Base-by-base conservation (phyloP, 805 yeast species). In the Metschnikowia lachancei region DNA sequence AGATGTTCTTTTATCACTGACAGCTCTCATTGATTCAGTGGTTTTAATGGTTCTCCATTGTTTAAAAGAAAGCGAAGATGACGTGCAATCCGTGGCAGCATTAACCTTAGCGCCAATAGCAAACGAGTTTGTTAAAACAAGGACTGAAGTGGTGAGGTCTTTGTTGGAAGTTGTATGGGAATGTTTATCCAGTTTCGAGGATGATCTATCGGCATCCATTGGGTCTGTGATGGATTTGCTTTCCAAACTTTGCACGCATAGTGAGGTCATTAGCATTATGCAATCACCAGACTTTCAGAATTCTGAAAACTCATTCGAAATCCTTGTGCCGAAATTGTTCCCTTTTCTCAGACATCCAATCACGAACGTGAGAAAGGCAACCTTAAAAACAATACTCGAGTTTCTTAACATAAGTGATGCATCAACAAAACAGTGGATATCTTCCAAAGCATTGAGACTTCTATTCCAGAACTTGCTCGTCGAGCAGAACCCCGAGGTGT, bases 41-140 rank as follows among this genome's bases (percentile, higher is more conserved):
- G 83, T 91, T 3, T 75, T 81, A 36, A 87, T 94, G 78, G 98
- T 94, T 1, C 70, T 94, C 36, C 88, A 87, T 65, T 96, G 97
- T 3, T 69, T 94, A 39, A 66, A 71, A 43, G 83, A 82, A 52
- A 76, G 81, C 45, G 95, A 90, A 57, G 98, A 91, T 64, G 99
- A 94, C 63, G 98, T 94, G 20, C 97, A 95, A 64, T 90, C 97
- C 8, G 97, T 92, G 38, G 90, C 96, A 19, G 98, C 99, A 0
- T 86, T 96, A 2, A 89, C 96, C 1, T 70, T 94, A 43, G 75
- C 92, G 0, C 99, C 99, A 3, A 87, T 94, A 39, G 90, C 96
- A 1, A 73, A 77, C n/a, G 87, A 88, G 53, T 88, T 92, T 63
- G 91, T 91, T n/a, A 71, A 76, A 32, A 68, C 85, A 36, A 78